A percentile compares a stretch with the other conserved stretches of the same genome.
These are phyloP conservation scores for Penstemon davidsonii DNA, from an alignment of 257 asterid species.

Conservation along the genomic window DNA sequence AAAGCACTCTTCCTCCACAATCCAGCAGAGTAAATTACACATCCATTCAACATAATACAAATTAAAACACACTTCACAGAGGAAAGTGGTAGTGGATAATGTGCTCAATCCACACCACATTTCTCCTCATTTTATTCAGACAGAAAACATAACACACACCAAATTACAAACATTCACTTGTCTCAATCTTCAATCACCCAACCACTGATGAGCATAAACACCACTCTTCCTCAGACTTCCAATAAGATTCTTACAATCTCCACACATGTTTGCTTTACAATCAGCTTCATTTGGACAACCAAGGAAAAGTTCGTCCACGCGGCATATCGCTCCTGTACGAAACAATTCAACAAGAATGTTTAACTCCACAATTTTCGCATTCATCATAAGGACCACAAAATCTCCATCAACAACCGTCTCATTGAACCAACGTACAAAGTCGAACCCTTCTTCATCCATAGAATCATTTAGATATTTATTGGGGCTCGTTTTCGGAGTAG, in stretches of 20 bases:
- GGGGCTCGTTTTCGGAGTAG: constrained; percentile 31
- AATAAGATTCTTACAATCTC: constrained; percentile 49
- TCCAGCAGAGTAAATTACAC: no score
- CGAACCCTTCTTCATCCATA: constrained; percentile 60
- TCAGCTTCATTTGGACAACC: constrained; percentile 48
- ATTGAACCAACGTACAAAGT: constrained; percentile 64
- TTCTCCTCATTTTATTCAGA: constrained; percentile 30
- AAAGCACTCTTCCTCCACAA: no score
- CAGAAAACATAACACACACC: neutral
- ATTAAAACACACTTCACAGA: constrained; percentile 12
- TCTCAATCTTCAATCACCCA: constrained; percentile 36
- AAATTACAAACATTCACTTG: neutral
- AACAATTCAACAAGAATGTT: constrained; percentile 58
- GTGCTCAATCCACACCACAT: constrained; percentile 23
- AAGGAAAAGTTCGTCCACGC: constrained; percentile 63
- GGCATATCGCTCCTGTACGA: constrained; percentile 59
- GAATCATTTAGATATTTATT: constrained; percentile 64
- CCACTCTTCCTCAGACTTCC: constrained; percentile 64
- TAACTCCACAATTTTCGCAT: constrained; percentile 47
- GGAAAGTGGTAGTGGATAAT: constrained; percentile 17
- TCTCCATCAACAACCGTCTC: constrained; percentile 60
- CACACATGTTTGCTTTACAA: constrained; percentile 35
- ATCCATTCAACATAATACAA: neutral
- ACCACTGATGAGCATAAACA: constrained; percentile 72
- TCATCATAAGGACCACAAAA: constrained; percentile 74